Conservation (phyloP, 1,139 yeast species). For the Taphrina deformans region DNA sequence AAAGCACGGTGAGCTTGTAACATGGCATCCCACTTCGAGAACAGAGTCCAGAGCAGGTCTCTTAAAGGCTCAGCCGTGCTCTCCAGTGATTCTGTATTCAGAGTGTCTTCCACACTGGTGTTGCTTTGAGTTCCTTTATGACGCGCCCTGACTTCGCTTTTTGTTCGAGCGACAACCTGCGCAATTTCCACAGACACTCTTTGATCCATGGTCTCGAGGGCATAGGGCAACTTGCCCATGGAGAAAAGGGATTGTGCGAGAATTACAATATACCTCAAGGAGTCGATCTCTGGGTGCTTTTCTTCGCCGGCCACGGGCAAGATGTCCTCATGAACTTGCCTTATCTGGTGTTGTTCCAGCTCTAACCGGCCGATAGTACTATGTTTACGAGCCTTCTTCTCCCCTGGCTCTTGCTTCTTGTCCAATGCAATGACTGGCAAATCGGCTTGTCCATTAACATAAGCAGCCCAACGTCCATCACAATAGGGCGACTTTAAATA, state of each 20-base stretch:
- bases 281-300: constrained; percentile 50
- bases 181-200: constrained; percentile 54
- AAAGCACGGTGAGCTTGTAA: constrained; percentile 33
- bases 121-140: not conserved
- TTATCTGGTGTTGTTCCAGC: constrained; percentile 7
- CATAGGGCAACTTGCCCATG: constrained; percentile 63
- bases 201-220: constrained; percentile 57
- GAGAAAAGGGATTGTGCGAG: constrained; percentile 61
- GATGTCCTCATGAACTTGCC: not conserved
- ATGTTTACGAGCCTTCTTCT: constrained; percentile 1
- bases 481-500: constrained; percentile 59
- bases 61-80: constrained; percentile 16
- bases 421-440: constrained; percentile 50
- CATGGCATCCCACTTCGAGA: constrained; percentile 34
- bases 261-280: constrained; percentile 58
- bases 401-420: not conserved
- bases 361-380: not conserved
- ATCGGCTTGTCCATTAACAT: constrained; percentile 42
- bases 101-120: not conserved
- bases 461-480: constrained; percentile 45
- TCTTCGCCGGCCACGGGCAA: not conserved
- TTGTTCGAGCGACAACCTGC: constrained; percentile 59
- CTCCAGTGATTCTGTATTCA: not conserved
- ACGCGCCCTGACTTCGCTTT: constrained; percentile 58
- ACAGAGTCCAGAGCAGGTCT: constrained; percentile 36